Evolutionary conservation across 1,139 yeast genomes (phyloP).

Genomic region (Zygosaccharomyces sapae): DNA sequence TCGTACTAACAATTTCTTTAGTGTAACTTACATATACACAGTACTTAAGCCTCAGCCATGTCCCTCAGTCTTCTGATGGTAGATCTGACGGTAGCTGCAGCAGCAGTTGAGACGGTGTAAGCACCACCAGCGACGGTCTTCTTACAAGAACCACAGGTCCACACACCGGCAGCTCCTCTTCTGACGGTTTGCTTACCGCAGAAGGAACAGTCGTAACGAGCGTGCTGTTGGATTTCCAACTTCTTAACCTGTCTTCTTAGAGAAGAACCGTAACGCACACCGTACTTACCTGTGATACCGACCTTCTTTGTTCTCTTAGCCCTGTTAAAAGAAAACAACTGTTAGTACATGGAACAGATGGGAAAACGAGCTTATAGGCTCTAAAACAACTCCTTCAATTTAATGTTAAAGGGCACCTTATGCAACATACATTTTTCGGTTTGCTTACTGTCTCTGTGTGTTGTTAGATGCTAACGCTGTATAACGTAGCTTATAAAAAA

Average conservation of each 20-base stretch:
- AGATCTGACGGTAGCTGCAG: constrained; percentile 99
- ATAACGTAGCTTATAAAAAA: constrained; percentile 2
- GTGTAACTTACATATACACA: constrained; percentile 5
- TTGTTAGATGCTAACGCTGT: background rate
- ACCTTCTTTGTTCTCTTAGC: constrained; percentile 99
- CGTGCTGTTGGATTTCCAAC: constrained; percentile 98
- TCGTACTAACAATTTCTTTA: constrained; percentile 5
- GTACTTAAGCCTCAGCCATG: constrained; percentile 91
- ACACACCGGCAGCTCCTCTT: constrained; percentile 99
- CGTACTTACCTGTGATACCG: constrained; percentile 99
- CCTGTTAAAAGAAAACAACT: constrained; percentile 44
- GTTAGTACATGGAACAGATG: constrained; percentile 12
- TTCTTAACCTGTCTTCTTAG: constrained; percentile 99
- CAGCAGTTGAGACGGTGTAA: constrained; percentile 97
- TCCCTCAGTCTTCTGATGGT: constrained; percentile 99
- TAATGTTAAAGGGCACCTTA: background rate
- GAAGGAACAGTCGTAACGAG: constrained; percentile 98
- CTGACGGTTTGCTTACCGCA: constrained; percentile 98
- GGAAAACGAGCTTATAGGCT: background rate
- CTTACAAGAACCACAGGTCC: constrained; percentile 92
- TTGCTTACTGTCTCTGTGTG: background rate
- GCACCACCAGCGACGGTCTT: constrained; percentile 99
- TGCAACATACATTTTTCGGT: constrained; percentile 5
- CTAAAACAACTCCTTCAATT: background rate
- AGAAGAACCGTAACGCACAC: constrained; percentile 99